These are phyloP conservation scores for Hymenoscyphus repandus DNA, from an alignment of 2,329 filamentous ascomycete species.

Conservation along the genomic window DNA sequence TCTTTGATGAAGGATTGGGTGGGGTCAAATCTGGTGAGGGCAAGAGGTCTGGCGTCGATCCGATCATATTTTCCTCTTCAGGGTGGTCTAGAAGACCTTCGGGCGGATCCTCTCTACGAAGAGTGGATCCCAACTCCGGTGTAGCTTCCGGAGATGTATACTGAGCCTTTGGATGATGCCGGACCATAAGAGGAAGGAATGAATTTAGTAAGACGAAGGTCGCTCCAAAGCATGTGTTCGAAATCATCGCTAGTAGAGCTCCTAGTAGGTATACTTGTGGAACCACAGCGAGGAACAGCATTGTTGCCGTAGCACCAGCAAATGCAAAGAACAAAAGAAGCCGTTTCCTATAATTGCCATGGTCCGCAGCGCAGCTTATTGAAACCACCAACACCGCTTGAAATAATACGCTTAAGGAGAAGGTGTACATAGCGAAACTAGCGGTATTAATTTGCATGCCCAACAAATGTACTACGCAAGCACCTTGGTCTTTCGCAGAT, in stretches of 20 bases:
- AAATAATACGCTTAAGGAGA: slow-evolving; percentile 83
- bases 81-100: slow-evolving; percentile 10
- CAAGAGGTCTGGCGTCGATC: slow-evolving; percentile 46
- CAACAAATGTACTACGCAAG: slow-evolving; percentile 78
- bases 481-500: slow-evolving; percentile 42
- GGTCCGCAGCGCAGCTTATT: slow-evolving; percentile 93
- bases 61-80: slow-evolving; percentile 24
- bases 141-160: slow-evolving; percentile 22
- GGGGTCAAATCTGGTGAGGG: slow-evolving; percentile 15
- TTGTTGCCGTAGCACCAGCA: slow-evolving; percentile 74
- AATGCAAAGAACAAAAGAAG: slow-evolving; percentile 82
- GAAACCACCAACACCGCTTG: slow-evolving; percentile 90
- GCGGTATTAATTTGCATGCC: slow-evolving; percentile 90
- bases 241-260: slow-evolving; percentile 77
- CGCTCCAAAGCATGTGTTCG: slow-evolving; percentile 90
- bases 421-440: slow-evolving; percentile 97
- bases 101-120: slow-evolving; percentile 16
- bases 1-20: slow-evolving; percentile 39
- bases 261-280: slow-evolving; percentile 75
- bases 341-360: slow-evolving; percentile 86
- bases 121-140: slow-evolving; percentile 22
- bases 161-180: slow-evolving; percentile 59
- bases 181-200: slow-evolving; percentile 84
- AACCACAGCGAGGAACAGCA: slow-evolving; percentile 78
- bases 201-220: slow-evolving; percentile 95